Base-by-base conservation (phyloP, 495 filamentous ascomycete genomes). In the Daldinia concentrica region DNA sequence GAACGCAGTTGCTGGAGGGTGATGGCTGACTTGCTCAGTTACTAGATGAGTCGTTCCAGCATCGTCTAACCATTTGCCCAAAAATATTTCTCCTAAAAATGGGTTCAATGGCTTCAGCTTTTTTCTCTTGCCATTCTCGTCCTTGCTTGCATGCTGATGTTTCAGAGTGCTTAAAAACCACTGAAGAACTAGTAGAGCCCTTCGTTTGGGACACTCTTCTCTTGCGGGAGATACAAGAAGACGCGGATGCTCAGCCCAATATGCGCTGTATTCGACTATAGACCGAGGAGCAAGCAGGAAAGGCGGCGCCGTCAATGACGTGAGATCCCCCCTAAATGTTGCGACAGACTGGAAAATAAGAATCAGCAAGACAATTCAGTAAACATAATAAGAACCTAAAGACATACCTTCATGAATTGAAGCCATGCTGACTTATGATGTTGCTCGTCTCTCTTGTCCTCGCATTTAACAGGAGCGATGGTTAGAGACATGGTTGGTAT, bases 131-230 rank as follows among this genome's bases (percentile, higher is more conserved):
- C 90, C 90, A 36, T 88, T 84, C 79, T 94, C 92, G 80, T 93
- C 92, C 69, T 86, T 94, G 71, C 87, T 91, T 79, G 87, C 89
- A 81, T 95, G 94, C 67, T 93, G 91, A 77, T 92, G 90, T 79
- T 90, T 93, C 54, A 96, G 83, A 9, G 92, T 95, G 71, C 87
- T 92, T 26, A 95, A 82, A 79, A 96, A 96, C 93, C 93, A 96
- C 76, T 92, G 94, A 54, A 95, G 80, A 5, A 96, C 93, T 5
- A 90, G 79, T 56, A 96, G 78, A n/a, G 91, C 87, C 58, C 93
- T 86, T 80, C 92, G 93, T 70, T 88, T 84, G 0, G 91, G 88
- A 74, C 93, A 87, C 26, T 83, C 66, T 78, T 94, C 92, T 39
- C 82, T 81, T 17, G 91, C 89, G 6, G 92, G 92, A 24, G 92